Evolutionary conservation across 495 filamentous ascomycete genomes (phyloP).

Genomic region (Hyaloscypha variabilis): DNA sequence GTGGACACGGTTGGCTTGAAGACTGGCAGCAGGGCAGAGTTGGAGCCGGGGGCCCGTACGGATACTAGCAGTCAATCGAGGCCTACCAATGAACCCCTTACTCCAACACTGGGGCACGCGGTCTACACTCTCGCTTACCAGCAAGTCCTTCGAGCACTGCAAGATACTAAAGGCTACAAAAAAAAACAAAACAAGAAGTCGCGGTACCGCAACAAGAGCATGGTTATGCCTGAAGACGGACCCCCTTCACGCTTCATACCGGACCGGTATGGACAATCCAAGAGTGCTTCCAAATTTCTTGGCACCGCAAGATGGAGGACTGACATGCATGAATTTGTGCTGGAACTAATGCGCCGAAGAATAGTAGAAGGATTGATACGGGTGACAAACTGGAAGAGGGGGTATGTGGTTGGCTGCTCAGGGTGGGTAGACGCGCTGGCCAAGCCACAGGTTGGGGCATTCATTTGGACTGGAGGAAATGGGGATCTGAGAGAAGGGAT

Average conservation of each 20-base stretch:
- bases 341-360: constrained; percentile 52
- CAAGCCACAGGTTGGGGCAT: constrained; percentile 15
- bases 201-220: background rate
- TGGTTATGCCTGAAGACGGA: background rate
- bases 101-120: background rate
- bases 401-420: constrained; percentile 30
- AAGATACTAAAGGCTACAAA: background rate
- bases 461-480: constrained; percentile 24
- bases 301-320: constrained; percentile 51
- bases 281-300: background rate
- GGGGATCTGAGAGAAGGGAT: constrained; percentile 1
- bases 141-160: background rate
- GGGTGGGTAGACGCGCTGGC: constrained; percentile 39
- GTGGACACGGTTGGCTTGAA: background rate
- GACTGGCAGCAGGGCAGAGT: too few species aligned
- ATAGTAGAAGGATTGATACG: constrained; percentile 44
- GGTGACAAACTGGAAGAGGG: constrained; percentile 25
- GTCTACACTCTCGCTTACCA: background rate
- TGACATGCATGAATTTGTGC: constrained; percentile 68
- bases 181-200: background rate
- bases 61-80: background rate
- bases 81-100: background rate
- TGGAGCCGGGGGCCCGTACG: background rate
- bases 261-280: background rate
- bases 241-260: background rate